Evolutionary conservation across 805 yeast species (phyloP), one percentile per base, ranked within the genome.

Genomic region (Candida methanosorbosa): DNA sequence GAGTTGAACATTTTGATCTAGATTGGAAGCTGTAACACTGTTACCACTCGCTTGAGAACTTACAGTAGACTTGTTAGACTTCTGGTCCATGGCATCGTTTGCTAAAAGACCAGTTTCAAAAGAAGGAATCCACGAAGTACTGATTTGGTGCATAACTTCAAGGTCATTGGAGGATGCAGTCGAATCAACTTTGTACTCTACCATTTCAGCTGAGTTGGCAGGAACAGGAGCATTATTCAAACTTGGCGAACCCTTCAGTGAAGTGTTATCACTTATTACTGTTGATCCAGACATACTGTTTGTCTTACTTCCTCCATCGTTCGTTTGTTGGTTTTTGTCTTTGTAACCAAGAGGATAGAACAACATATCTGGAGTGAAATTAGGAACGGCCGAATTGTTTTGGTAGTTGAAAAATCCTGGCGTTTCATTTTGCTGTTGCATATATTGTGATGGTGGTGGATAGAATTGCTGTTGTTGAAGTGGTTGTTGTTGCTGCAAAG

Each of bases 41-140:
- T n/a, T n/a, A n/a, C n/a, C n/a, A n/a, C n/a, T n/a, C n/a, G n/a
- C n/a, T n/a, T n/a, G n/a, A n/a, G n/a, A n/a, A n/a, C n/a, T n/a
- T n/a, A n/a, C n/a, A n/a, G n/a, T n/a, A n/a, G n/a, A n/a, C n/a
- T n/a, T n/a, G n/a, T n/a, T n/a, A n/a, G n/a, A n/a, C n/a, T n/a
- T n/a, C n/a, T n/a, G n/a, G n/a, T n/a, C n/a, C n/a, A n/a, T n/a
- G n/a, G n/a, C n/a, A n/a, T n/a, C n/a, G n/a, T n/a, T n/a, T n/a
- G n/a, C n/a, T n/a, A n/a, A n/a, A n/a, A n/a, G n/a, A 7, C 18
- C 13, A n/a, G 20, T 31, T 13, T 31, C 34, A 23, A 31, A 31
- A 5, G 34, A 31, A 5, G 34, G 34, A 4, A 31, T 23, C 34
- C 34, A 31, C 5, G 9, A 16, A 20, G 23, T 31, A n/a, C 19